Evolutionary conservation across 2,329 filamentous ascomycete genomes (phyloP).

Genomic region (Scleromitrula shiraiana): DNA sequence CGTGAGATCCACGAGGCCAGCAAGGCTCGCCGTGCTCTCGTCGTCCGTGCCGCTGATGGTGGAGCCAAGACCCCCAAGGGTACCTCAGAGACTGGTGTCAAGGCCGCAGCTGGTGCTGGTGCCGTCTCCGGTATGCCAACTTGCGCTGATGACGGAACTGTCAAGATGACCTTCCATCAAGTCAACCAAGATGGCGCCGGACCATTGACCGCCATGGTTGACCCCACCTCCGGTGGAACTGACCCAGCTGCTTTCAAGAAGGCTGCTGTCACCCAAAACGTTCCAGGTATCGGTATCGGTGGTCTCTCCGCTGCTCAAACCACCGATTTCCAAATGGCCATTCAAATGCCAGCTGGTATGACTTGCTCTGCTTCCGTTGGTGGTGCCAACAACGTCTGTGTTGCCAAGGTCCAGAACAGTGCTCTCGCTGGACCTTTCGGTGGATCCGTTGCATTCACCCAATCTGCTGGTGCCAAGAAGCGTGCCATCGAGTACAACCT

Average conservation of each 20-base stretch:
- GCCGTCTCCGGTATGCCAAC: slow-evolving; percentile 48
- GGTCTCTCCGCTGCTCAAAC: slow-evolving; percentile 52
- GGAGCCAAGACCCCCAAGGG: slow-evolving; percentile 41
- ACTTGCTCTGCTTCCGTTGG: slow-evolving; percentile 53
- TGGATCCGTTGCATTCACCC: slow-evolving; percentile 58
- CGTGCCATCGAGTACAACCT: slow-evolving; percentile 48
- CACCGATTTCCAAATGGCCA: slow-evolving; percentile 56
- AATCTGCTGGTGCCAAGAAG: slow-evolving; percentile 50
- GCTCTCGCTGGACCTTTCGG: slow-evolving; percentile 59
- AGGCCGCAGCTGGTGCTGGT: slow-evolving; percentile 46
- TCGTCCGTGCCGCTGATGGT: slow-evolving; percentile 27
- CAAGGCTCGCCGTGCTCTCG: slow-evolving; percentile 33
- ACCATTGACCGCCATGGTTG: slow-evolving; percentile 51
- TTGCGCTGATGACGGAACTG: slow-evolving; percentile 48
- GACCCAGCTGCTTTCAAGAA: slow-evolving; percentile 51
- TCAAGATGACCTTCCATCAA: slow-evolving; percentile 60
- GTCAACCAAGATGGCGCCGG: slow-evolving; percentile 66
- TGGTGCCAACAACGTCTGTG: slow-evolving; percentile 53
- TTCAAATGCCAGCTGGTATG: slow-evolving; percentile 61
- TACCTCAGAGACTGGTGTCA: slow-evolving; percentile 44
- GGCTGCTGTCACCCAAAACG: slow-evolving; percentile 51
- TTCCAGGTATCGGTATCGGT: slow-evolving; percentile 40
- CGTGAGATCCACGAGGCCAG: slow-evolving; percentile 68
- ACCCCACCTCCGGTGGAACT: slow-evolving; percentile 55
- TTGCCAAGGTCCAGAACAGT: slow-evolving; percentile 55